Evolutionary conservation across 805 yeast species (phyloP).

Genomic region (Yamadazyma nakazawae): DNA sequence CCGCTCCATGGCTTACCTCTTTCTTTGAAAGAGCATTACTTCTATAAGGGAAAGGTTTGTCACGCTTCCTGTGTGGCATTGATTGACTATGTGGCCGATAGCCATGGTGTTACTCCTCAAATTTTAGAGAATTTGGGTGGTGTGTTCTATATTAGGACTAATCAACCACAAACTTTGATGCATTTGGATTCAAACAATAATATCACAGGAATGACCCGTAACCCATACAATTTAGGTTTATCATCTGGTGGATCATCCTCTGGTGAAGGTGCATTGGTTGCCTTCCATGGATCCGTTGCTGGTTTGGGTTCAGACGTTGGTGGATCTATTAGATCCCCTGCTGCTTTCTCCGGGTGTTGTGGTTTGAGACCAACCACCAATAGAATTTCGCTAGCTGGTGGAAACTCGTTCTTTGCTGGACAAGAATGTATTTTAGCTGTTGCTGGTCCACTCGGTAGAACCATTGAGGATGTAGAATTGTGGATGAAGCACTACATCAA

Average conservation of each 20-base stretch:
- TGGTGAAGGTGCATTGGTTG: constrained; percentile 43
- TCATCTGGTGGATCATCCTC: constrained; percentile 45
- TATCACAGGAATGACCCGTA: constrained; percentile 30
- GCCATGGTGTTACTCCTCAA: constrained; percentile 29
- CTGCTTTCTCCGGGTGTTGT: constrained; percentile 38
- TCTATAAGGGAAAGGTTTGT: constrained; percentile 31
- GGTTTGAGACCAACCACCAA: constrained; percentile 41
- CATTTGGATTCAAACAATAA: constrained; percentile 42
- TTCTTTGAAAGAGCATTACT: constrained; percentile 52
- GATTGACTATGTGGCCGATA: constrained; percentile 26
- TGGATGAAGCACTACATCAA: constrained; percentile 65
- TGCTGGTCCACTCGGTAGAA: constrained; percentile 64
- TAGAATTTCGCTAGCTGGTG: constrained; percentile 37
- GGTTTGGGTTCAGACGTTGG: constrained; percentile 46
- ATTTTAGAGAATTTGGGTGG: constrained; percentile 40
- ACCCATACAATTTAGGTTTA: constrained; percentile 37
- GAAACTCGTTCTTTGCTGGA: constrained; percentile 54
- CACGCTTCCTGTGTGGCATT: constrained; percentile 39
- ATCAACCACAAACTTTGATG: constrained; percentile 44
- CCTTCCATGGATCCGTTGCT: constrained; percentile 37
- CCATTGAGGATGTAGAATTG: constrained; percentile 62
- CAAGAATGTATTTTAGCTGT: constrained; percentile 63
- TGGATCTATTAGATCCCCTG: constrained; percentile 43
- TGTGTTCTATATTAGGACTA: constrained; percentile 41
- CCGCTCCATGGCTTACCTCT: constrained; percentile 67